phyloP scores from a whole-genome alignment of 768 basidiomycete species.

The Suillus decipiens region DNA sequence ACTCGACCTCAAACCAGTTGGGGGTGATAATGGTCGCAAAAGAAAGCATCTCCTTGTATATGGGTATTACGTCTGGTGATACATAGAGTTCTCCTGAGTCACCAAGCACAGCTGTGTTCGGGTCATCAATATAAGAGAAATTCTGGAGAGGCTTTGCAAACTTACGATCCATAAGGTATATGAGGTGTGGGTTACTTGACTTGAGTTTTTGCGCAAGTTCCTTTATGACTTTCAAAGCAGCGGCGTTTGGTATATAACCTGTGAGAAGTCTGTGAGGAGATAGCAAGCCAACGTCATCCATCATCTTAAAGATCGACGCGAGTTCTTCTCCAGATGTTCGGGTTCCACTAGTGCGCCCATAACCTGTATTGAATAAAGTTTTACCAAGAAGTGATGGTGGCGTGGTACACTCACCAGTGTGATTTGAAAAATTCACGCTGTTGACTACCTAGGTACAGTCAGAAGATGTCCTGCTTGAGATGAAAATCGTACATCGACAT shows the following conservation, averaged over 20 bases:
- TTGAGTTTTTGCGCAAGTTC: conserved; percentile 64
- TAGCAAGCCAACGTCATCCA: conserved; percentile 79
- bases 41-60: conserved; percentile 79
- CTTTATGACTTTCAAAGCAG: conserved; percentile 68
- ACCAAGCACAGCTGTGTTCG: conserved; percentile 81
- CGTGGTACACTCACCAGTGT: conserved; percentile 60
- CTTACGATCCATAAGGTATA: conserved; percentile 94
- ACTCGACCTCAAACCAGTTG: conserved; percentile 99
- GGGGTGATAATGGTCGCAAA: conserved; percentile 94
- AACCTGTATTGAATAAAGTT: conserved; percentile 51
- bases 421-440: conserved; percentile 94
- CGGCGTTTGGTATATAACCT: conserved; percentile 88
- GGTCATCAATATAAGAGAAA: conserved; percentile 1
- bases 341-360: conserved; percentile 78
- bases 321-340: conserved; percentile 80
- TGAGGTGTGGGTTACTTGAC: conserved; percentile 53
- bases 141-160: conserved; percentile 12
- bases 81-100: conserved; percentile 91
- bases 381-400: not conserved
- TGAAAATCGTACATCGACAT: conserved; percentile 77
- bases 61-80: conserved; percentile 79
- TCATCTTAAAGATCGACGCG: conserved; percentile 65
- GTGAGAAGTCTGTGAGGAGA: conserved; percentile 76
- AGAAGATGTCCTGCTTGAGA: conserved; percentile 7
- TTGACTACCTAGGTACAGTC: conserved; percentile 64